Evolutionary conservation across 2,329 filamentous ascomycete genomes (phyloP).

Genomic region (Dothistroma septosporum): DNA sequence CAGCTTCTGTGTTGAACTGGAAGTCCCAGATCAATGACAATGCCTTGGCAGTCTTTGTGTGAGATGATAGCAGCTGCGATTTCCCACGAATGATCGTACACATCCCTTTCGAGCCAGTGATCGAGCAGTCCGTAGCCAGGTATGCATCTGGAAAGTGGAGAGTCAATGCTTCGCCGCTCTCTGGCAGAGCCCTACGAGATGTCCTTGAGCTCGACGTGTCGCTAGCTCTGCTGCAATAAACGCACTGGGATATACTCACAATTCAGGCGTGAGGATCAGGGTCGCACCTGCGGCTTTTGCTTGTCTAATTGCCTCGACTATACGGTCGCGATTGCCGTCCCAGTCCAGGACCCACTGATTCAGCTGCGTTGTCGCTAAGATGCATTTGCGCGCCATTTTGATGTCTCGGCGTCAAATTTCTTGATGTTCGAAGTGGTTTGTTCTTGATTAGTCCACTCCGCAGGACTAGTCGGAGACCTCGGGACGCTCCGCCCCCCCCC

Average conservation of each 20-base stretch:
- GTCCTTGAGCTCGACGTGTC: too few relatives aligned
- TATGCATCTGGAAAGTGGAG: constrained; percentile 35
- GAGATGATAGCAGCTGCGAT: constrained; percentile 58
- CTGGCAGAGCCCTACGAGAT: too few relatives aligned
- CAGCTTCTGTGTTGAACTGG: constrained; percentile 60
- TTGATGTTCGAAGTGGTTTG: background rate
- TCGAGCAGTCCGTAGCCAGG: constrained; percentile 66
- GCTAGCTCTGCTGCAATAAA: too few relatives aligned
- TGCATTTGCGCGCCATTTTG: constrained; percentile 32
- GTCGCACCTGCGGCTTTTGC: constrained; percentile 61
- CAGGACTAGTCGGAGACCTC: background rate
- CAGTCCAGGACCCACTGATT: constrained; percentile 39
- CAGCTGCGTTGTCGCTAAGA: constrained; percentile 44
- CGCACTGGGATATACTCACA: constrained; percentile 26
- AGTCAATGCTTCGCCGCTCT: too few relatives aligned
- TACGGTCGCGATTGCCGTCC: constrained; percentile 59
- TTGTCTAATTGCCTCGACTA: constrained; percentile 57
- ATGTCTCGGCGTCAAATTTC: background rate
- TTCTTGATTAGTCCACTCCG: background rate
- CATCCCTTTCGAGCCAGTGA: constrained; percentile 51
- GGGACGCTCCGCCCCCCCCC: background rate
- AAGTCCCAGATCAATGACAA: constrained; percentile 53
- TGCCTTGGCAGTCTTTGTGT: constrained; percentile 59
- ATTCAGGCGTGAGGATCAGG: constrained; percentile 49
- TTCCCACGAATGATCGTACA: constrained; percentile 52